Conservation (phyloP, 495 filamentous ascomycete genomes). For the Penicillium soppii region DNA sequence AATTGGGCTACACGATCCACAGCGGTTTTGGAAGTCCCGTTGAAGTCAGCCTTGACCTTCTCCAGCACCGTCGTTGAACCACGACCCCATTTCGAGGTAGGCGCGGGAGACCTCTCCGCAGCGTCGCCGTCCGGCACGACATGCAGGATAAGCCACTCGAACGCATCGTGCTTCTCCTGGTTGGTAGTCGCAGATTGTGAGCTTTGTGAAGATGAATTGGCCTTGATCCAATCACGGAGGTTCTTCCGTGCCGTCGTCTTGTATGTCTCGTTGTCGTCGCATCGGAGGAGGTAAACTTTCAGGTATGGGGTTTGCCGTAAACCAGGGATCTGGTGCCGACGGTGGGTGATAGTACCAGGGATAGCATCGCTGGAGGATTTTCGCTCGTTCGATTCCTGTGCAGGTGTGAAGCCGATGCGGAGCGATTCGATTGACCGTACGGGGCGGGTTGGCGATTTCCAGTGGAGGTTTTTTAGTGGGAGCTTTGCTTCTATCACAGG, state of each 20-base stretch:
- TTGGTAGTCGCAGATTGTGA: conserved; percentile 37
- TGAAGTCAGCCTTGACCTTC: conserved; percentile 90
- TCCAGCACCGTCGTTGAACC: conserved; percentile 80
- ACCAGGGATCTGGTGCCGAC: conserved; percentile 93
- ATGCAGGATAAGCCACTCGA: conserved; percentile 94
- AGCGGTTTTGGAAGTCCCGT: conserved; percentile 72
- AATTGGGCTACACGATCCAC: conserved; percentile 85
- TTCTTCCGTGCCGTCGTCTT: conserved; percentile 73
- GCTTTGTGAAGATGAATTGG: conserved; percentile 56
- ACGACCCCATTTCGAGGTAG: conserved; percentile 77
- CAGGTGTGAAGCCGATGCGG: conserved; percentile 79
- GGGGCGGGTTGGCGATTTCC: conserved; percentile 90
- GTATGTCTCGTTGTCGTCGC: conserved; percentile 93
- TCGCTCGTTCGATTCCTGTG: conserved; percentile 33
- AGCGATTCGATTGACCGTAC: conserved; percentile 89
- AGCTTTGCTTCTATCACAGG: conserved; percentile 73
- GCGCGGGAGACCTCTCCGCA: conserved; percentile 67
- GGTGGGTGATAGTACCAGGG: conserved; percentile 49
- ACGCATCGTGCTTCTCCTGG: conserved; percentile 88
- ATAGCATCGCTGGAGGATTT: conserved; percentile 36
- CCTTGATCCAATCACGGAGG: conserved; percentile 87
- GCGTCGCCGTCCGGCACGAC: conserved; percentile 63
- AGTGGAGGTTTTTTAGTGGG: conserved; percentile 90
- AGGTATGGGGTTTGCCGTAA: conserved; percentile 91
- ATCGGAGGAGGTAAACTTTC: conserved; percentile 83